Evolutionary conservation across 1,139 yeast species (phyloP), one percentile per base, ranked within the genome.

Genomic region (Pneumocystis wakefieldiae): DNA sequence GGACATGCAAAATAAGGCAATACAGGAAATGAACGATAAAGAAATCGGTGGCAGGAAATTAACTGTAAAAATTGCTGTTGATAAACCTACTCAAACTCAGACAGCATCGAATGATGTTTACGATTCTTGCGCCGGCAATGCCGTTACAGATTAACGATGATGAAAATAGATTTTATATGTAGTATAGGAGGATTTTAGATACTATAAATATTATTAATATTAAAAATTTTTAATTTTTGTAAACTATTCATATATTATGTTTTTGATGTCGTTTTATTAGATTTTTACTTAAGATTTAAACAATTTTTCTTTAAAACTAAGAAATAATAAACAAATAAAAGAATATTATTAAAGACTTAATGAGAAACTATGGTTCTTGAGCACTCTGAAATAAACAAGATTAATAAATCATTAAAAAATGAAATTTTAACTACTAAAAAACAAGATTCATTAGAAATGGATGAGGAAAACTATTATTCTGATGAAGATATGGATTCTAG

Each of bases 1-100:
- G n/a, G 77, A 73, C 28, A 73, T 73, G 19, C 78, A 83, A 64
- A 68, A 73, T 58, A 74, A 75, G 58, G 81, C 85, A 0, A 73
- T 83, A 64, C 76, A 72, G 24, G 75, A 73, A 39, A 74, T 81
- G 67, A 69, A 75, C 38, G 78, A 75, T 39, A 72, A 73, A 64
- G 74, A 73, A 62, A 69, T 77, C 64, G 70, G 72, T 39, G 80
- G 62, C 6, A 62, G 64, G 29, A 61, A 55, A 24, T 59, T 65
- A 35, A 62, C 63, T 10, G 67, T 65, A 39, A 65, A 65, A 59
- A 60, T 61, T 17, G 67, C 67, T 24, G 57, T 65, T 14, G 65
- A 64, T 28, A 35, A 61, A 8, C 62, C 65, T 29, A 19, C 7
- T 17, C 57, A 14, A 24, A 28, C 1, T 48, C 32, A 19, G 12